Evolutionary conservation across 2,329 filamentous ascomycete species (phyloP), one percentile per base, ranked within the genome.

Genomic region (Cladophialophora bantiana): DNA sequence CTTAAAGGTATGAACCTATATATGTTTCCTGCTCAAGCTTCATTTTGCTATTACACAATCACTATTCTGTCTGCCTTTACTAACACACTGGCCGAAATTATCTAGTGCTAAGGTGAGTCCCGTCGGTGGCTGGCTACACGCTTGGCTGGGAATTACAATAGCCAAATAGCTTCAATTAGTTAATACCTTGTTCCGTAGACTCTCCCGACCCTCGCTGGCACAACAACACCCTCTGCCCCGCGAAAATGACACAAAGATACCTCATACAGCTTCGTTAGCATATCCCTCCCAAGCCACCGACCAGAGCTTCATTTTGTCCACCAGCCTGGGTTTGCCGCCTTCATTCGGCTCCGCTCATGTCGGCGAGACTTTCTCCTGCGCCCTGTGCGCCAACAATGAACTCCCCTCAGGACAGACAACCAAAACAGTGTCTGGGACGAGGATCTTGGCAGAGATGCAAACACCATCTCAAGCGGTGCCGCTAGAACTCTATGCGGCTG

Each of bases 271-370:
- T 1, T 92, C 92, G 1, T 85, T 96, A 58, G 90, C 92, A 52
- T 94, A 93, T 77, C 86, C 88, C 1, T 83, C 83, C 10, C 75
- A 81, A 15, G 75, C 80, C 36, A 38, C 56, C 3, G 81, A 84
- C 69, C 80, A 81, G 35, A 76, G 80, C 48, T 89, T 88, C 71
- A 84, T 87, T 42, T 79, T 90, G 40, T 68, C 67, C 34, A 62
- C 50, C 57, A 71, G 83, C 72, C 86, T 98, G 74, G 95, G 92
- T 55, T 88, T 98, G 1, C 94, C 95, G 9, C 90, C 93, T 15
- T 90, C 93, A 0, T 98, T 99, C 77, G 94, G 94, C 53, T 94
- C 92, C 12, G 94, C 94, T 7, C 97, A 97, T 77, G 94, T 98
- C 20, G 95, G 95, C 73, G 94, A 98, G 81, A 93, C 90, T 0